A percentile compares a stretch with the other conserved stretches of the same genome.
Conservation (phyloP, 805 yeast species). For the Hanseniaspora occidentalis region DNA sequence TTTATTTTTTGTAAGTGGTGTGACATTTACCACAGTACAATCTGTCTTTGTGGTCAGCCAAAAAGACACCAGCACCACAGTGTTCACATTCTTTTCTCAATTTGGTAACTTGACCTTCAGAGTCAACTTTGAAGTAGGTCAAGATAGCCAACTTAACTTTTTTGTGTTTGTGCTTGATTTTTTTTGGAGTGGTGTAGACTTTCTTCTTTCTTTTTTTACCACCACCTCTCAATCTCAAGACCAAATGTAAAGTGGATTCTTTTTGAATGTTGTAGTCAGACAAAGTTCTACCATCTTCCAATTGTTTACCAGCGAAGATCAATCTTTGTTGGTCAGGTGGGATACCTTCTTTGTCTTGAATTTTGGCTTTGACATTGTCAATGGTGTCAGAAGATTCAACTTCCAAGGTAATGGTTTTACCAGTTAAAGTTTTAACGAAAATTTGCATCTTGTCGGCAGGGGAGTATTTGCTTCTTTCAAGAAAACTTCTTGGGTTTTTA, state of each 20-base stretch:
- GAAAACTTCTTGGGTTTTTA: slow-evolving; percentile 5
- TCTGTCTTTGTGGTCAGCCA: slow-evolving; percentile 98
- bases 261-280: slow-evolving; percentile 98
- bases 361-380: slow-evolving; percentile 92
- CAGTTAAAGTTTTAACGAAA: slow-evolving; percentile 98
- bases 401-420: slow-evolving; percentile 97
- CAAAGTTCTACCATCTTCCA: slow-evolving; percentile 91
- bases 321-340: slow-evolving; percentile 98
- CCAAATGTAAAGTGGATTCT: slow-evolving; percentile 94
- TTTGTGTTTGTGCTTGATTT: slow-evolving; percentile 99
- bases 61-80: slow-evolving; percentile 99
- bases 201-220: slow-evolving; percentile 99
- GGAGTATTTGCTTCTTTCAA: slow-evolving; percentile 25
- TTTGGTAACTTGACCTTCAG: slow-evolving; percentile 96
- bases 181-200: slow-evolving; percentile 99
- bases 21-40: slow-evolving; percentile 99
- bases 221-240: slow-evolving; percentile 97
- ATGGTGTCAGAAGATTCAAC: slow-evolving; percentile 97
- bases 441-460: slow-evolving; percentile 72
- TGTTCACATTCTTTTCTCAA: slow-evolving; percentile 96
- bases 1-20: slow-evolving; percentile 52
- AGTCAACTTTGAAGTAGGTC: slow-evolving; percentile 98
- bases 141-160: slow-evolving; percentile 98
- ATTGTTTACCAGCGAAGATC: slow-evolving; percentile 95
- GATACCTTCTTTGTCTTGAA: slow-evolving; percentile 95